A percentile compares a stretch with the other conserved stretches of the same genome.
Conservation (phyloP, 176 grass and related monocot species). For the Oryza nivara region DNA sequence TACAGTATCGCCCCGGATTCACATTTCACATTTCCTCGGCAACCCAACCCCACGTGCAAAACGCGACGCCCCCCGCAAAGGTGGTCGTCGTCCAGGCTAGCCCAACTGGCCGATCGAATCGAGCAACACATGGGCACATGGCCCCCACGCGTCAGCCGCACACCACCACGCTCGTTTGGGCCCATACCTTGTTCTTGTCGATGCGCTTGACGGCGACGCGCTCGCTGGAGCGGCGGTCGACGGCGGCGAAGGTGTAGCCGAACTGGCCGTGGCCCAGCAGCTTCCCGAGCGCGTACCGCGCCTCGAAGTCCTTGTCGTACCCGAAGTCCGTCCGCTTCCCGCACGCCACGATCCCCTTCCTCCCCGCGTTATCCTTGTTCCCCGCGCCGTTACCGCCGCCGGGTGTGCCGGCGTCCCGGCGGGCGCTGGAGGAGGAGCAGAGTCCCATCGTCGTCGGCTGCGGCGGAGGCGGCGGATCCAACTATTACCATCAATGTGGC, state of each 20-base stretch:
- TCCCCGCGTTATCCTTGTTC: slow-evolving; percentile 13
- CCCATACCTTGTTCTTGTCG: slow-evolving; percentile 82
- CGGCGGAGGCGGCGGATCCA: slow-evolving; percentile 3
- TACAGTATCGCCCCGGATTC: neutral
- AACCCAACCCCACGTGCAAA: slow-evolving; percentile 30
- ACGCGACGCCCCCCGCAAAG: neutral
- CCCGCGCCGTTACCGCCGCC: neutral
- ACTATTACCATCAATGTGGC: slow-evolving; percentile 47
- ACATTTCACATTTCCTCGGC: neutral
- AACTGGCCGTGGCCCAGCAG: slow-evolving; percentile 85
- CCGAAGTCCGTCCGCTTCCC: slow-evolving; percentile 90
- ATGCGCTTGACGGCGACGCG: slow-evolving; percentile 89
- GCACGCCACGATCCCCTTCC: slow-evolving; percentile 49
- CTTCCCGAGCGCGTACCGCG: slow-evolving; percentile 71
- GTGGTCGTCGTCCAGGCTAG: slow-evolving; percentile 18
- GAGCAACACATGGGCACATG: neutral
- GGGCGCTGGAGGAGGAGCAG: slow-evolving; percentile 45
- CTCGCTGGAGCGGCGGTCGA: slow-evolving; percentile 61
- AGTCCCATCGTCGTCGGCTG: slow-evolving; percentile 51
- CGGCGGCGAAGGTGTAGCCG: slow-evolving; percentile 80
- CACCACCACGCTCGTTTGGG: neutral
- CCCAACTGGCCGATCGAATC: slow-evolving; percentile 26
- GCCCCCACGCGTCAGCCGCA: slow-evolving; percentile 38
- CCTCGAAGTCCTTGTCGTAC: slow-evolving; percentile 82
- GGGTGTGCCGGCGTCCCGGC: neutral